Conservation (phyloP, 768 basidiomycete genomes). For the Kondoa malvinella region DNA sequence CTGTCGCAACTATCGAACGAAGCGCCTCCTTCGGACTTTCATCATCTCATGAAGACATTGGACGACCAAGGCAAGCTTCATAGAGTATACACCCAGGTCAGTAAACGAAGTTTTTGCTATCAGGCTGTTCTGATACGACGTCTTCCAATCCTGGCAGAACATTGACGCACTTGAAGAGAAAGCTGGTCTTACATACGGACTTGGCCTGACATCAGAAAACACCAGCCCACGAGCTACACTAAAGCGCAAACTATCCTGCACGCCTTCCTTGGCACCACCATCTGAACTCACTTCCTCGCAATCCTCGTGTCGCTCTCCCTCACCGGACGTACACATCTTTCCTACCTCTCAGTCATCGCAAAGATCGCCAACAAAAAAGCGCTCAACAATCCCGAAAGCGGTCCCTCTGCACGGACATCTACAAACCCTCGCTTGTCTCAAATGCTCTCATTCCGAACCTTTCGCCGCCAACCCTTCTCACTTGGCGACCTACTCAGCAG, state of each 20-base stretch:
- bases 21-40: constrained; percentile 66
- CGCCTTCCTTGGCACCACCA: neutral
- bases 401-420: constrained; percentile 83
- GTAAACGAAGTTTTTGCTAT: neutral
- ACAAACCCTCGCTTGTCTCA: constrained; percentile 58
- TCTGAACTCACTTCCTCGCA: neutral
- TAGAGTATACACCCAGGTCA: constrained; percentile 64
- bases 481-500: constrained; percentile 44
- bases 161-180: constrained; percentile 77
- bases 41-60: constrained; percentile 52
- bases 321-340: neutral
- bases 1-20: constrained; percentile 54
- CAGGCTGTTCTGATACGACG: neutral
- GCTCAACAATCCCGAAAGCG: constrained; percentile 45
- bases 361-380: constrained; percentile 3
- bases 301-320: neutral
- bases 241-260: neutral
- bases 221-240: neutral
- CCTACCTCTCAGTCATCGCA: neutral
- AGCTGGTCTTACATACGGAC: constrained; percentile 71
- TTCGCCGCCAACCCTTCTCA: constrained; percentile 35
- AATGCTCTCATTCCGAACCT: constrained; percentile 57
- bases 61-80: constrained; percentile 61
- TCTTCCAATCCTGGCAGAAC: constrained; percentile 36
- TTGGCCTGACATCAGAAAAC: constrained; percentile 28